Percentiles rank a stretch among this genome's conserved stretches.
These are phyloP conservation scores for Trichoderma atrobrunneum DNA, from an alignment of 2,329 filamentous ascomycete genomes.

Conservation along the genomic window DNA sequence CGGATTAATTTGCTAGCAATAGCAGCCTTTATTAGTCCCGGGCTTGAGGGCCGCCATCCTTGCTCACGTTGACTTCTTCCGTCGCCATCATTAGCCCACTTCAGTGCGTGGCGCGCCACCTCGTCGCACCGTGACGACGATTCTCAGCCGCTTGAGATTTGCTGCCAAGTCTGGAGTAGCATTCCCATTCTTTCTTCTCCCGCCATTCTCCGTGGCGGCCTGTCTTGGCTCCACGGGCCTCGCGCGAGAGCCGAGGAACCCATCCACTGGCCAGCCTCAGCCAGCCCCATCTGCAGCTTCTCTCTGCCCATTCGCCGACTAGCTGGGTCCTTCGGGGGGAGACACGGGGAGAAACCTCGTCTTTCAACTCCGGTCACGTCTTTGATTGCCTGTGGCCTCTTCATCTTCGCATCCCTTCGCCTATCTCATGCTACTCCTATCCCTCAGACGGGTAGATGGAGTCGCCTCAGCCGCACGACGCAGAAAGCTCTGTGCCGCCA, in stretches of 20 bases:
- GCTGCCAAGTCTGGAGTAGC: slow-evolving; percentile 10
- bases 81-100: background rate
- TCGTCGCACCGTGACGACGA: slow-evolving; percentile 17
- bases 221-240: slow-evolving; percentile 21
- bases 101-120: slow-evolving; percentile 4
- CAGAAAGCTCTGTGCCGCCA: slow-evolving; percentile 17
- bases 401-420: background rate
- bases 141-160: slow-evolving; percentile 10
- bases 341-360: background rate
- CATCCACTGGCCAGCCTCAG: slow-evolving; percentile 17
- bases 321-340: background rate
- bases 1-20: slow-evolving; percentile 13
- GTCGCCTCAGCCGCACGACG: slow-evolving; percentile 18
- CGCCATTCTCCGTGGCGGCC: slow-evolving; percentile 12
- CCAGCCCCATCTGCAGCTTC: slow-evolving; percentile 19
- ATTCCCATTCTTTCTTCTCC: slow-evolving; percentile 11
- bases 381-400: background rate
- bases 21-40: slow-evolving; percentile 1
- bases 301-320: slow-evolving; percentile 11
- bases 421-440: slow-evolving; percentile 11
- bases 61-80: slow-evolving; percentile 7
- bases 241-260: slow-evolving; percentile 21
- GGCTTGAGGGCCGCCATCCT: slow-evolving; percentile 8
- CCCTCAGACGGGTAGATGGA: slow-evolving; percentile 19
- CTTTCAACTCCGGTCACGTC: slow-evolving; percentile 9